Base-by-base conservation (phyloP, 2,329 filamentous ascomycete species). In the Colletotrichum sublineola region DNA sequence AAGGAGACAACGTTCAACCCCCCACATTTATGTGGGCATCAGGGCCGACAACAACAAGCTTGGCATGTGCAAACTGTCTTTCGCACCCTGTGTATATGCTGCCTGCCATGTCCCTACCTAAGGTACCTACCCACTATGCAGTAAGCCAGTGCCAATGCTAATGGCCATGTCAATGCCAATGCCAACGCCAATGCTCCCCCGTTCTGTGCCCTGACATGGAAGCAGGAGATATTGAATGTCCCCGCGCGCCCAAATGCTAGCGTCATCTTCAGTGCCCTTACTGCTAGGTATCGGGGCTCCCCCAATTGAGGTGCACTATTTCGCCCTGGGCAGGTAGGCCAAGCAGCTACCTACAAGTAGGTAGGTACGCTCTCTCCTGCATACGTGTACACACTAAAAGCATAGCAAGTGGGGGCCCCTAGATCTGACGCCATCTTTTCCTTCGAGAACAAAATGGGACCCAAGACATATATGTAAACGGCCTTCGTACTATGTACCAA, bases 391-490 rank as follows among this genome's bases (percentile, higher is more conserved):
- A 46, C 20, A n/a, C 3, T 2, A 48, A 48, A 46, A 48, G 12
- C 66, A 57, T 33, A 24, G 48, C 33, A 24, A 42, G 46, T 50
- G 60, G 69, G 60, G 65, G 57, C 18, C 18, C 40, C 48, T 44
- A 55, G 70, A 73, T 70, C 66, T 70, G 70, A 73, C 70, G 60
- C 66, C 66, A 70, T 73, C 55, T 70, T 70, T 65, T 70, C 61
- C 61, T 73, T 73, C 66, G 70, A 73, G 70, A 73, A 73, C 60
- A 70, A 67, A 46, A 73, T 56, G 70, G 70, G 61, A 53, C 60
- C 36, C 33, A 56, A 44, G 24, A 33, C 18, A 33, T 11, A 4
- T 20, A 24, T 48, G n/a, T 36, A 24, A 8, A 36, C 8, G 33
- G 33, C 3, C 33, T 24, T 24, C 24, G 24, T 24, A 24, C 24